Percentiles rank a stretch among this genome's conserved stretches.
Evolutionary conservation across 257 asterid species (phyloP).

Genomic region (Lantana camara): DNA sequence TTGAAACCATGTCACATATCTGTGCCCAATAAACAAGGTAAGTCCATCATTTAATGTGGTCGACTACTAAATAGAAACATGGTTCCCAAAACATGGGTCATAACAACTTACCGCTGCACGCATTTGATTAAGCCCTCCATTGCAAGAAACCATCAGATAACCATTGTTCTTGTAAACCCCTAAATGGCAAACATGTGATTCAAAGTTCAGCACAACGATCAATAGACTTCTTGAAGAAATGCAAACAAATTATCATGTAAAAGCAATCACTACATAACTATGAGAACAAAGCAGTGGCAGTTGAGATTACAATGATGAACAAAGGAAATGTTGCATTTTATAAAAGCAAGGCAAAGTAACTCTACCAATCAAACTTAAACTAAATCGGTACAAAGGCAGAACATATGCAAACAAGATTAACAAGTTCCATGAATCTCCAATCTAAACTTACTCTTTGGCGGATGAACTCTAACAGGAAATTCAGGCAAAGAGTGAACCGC

Average conservation of each 20-base stretch:
- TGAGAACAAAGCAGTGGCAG: neutral
- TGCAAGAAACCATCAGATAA: slow-evolving; percentile 72
- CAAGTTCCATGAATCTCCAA: neutral
- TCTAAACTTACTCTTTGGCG: slow-evolving; percentile 71
- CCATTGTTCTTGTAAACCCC: slow-evolving; percentile 80
- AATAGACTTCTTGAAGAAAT: slow-evolving; percentile 2
- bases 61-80: neutral
- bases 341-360: too few species aligned
- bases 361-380: too few species aligned
- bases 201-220: slow-evolving; percentile 19
- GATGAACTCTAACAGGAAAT: slow-evolving; percentile 48
- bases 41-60: neutral
- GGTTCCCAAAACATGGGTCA: neutral
- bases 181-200: slow-evolving; percentile 24
- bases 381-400: neutral
- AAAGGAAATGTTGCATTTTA: too few species aligned
- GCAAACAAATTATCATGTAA: neutral
- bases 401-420: neutral
- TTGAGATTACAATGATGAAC: neutral
- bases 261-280: slow-evolving; percentile 10
- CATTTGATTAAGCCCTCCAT: slow-evolving; percentile 81
- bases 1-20: slow-evolving; percentile 86
- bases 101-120: slow-evolving; percentile 60
- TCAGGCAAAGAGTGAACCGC: slow-evolving; percentile 39
- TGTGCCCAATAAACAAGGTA: slow-evolving; percentile 20